Evolutionary conservation across 441 rosid genomes (phyloP), one percentile per base, ranked within the genome.

Genomic region (Jatropha multifida): DNA sequence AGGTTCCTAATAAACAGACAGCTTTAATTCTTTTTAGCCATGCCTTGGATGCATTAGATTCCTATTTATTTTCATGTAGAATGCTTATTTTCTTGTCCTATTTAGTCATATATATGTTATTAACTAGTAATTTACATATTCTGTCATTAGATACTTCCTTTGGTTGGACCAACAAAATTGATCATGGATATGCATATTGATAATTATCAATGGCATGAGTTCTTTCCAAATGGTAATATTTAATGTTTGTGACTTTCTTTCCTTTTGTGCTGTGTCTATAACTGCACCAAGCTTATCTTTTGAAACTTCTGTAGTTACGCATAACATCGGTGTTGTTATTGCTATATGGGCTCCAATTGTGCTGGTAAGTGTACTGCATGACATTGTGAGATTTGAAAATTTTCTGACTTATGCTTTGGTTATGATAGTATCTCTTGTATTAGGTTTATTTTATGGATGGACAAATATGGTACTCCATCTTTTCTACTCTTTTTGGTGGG

Each of bases 401-500:
- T 64, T 58, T 70, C 11, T 40, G 7, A 61, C 14, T 41, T 14
- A 51, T 62, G 26, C 68, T 26, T 69, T 51, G 40, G 41, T 58
- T 46, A 55, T 63, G 76, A 65, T 70, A 64, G 78, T 73, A 76
- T 80, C 73, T 66, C 61, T 80, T 77, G 37, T 77, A 68, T 79
- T 65, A 96, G 98, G 98, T 96, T 79, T 96, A 96, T 81, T 91
- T 92, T 75, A 88, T 89, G 97, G 99, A 96, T 83, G 79, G 90
- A 23, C 99, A 96, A 88, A 94, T 96, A 84, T 96, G 99, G 99
- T 96, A 94, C 82, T 85, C 97, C 84, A 94, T 96, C 82, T 96
- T 86, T 80, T 92, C 91, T 64, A 96, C 98, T 71, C 88, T 96
- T 59, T 91, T 90, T 85, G 99, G 99, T 73, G 98, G 99, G 74